A percentile compares a stretch with the other conserved stretches of the same genome.
phyloP scores from a whole-genome alignment of 306 rosid species.

The Hylodesmum podocarpum region DNA sequence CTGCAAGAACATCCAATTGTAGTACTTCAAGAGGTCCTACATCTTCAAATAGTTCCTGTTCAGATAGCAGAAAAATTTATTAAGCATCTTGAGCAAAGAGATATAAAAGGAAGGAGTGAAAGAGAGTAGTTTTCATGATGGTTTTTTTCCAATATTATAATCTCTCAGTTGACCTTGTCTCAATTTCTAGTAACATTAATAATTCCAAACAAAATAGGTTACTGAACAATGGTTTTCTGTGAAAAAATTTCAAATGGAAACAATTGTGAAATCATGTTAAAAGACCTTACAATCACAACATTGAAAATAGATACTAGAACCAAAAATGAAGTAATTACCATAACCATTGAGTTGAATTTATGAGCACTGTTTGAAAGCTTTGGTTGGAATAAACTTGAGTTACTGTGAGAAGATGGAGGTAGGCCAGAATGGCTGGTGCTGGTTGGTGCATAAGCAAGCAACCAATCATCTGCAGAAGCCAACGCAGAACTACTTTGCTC shows the following conservation, averaged over 20 bases:
- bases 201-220: not conserved
- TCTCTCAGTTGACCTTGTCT: not conserved
- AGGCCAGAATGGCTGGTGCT: slow-evolving; percentile 39
- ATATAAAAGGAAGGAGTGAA: slow-evolving; percentile 5
- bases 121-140: not conserved
- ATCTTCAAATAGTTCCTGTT: slow-evolving; percentile 79
- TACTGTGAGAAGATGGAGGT: slow-evolving; percentile 43
- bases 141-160: not conserved
- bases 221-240: not conserved
- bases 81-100: not conserved
- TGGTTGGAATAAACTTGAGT: slow-evolving; percentile 46
- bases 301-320: not conserved
- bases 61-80: not conserved
- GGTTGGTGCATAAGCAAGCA: slow-evolving; percentile 50
- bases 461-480: slow-evolving; percentile 85
- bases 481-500: slow-evolving; percentile 75
- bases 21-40: slow-evolving; percentile 71
- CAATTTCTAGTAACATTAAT: not conserved
- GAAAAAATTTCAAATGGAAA: not conserved
- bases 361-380: slow-evolving; percentile 86
- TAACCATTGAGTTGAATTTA: slow-evolving; percentile 77
- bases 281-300: not conserved
- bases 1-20: slow-evolving; percentile 62
- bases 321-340: slow-evolving; percentile 46
- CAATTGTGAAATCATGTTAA: not conserved